Evolutionary conservation across 1,284 basidiomycete species (phyloP).

Genomic region (Trametes hirsuta): DNA sequence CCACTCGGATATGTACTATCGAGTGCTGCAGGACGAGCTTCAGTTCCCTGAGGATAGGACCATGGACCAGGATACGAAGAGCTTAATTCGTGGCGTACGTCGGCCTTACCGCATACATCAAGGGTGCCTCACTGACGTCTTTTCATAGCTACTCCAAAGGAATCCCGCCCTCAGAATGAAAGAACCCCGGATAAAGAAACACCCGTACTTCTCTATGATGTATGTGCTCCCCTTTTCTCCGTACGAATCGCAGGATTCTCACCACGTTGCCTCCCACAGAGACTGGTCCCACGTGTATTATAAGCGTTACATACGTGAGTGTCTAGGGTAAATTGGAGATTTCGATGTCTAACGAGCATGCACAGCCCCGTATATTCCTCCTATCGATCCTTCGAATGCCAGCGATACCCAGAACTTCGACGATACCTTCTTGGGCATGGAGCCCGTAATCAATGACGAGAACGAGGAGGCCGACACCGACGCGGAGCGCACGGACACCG

Average conservation of each 20-base stretch:
- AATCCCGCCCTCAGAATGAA: constrained; percentile 90
- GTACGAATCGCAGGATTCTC: constrained; percentile 10
- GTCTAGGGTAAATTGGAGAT: constrained; percentile 4
- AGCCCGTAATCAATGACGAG: constrained; percentile 80
- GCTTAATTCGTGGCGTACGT: constrained; percentile 90
- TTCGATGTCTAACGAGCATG: not conserved
- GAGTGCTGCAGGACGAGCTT: constrained; percentile 86
- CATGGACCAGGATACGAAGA: constrained; percentile 94
- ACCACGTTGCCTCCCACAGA: constrained; percentile 43
- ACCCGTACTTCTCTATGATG: constrained; percentile 97
- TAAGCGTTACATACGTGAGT: constrained; percentile 88
- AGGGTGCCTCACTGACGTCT: constrained; percentile 21
- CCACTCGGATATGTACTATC: constrained; percentile 93
- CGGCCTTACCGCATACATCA: constrained; percentile 3
- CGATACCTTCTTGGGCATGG: constrained; percentile 95
- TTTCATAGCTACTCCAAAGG: constrained; percentile 79
- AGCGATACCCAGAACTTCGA: constrained; percentile 98
- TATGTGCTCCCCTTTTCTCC: constrained; percentile 44
- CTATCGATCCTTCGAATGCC: constrained; percentile 90
- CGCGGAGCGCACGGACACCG: constrained; percentile 59
- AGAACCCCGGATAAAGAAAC: constrained; percentile 91
- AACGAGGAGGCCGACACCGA: constrained; percentile 46
- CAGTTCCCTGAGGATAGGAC: constrained; percentile 88
- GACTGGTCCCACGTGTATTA: constrained; percentile 94
- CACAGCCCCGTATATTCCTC: constrained; percentile 93